Percentiles rank a stretch among this genome's conserved stretches.
Evolutionary conservation across 768 basidiomycete species (phyloP).

Genomic region (Dioszegia hungarica): DNA sequence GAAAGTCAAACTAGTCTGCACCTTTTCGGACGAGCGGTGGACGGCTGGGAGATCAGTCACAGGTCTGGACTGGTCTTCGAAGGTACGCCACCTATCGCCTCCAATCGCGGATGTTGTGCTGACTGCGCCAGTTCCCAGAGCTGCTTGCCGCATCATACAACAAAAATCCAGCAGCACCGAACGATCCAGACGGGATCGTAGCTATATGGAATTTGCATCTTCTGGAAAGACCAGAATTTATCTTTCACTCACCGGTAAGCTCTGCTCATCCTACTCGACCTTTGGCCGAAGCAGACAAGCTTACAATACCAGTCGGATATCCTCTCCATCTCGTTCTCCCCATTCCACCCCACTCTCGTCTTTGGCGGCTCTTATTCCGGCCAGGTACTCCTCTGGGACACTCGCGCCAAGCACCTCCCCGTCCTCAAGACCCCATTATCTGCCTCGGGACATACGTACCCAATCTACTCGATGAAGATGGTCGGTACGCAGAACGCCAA

Average conservation of each 20-base stretch:
- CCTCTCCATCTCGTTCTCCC: constrained; percentile 91
- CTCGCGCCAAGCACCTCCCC: constrained; percentile 89
- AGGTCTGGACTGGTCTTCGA: constrained; percentile 95
- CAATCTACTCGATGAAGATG: constrained; percentile 97
- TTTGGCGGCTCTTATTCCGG: constrained; percentile 99
- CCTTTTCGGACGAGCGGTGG: constrained; percentile 85
- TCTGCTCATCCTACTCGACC: neutral
- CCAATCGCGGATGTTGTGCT: neutral
- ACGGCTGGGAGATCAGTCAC: constrained; percentile 92
- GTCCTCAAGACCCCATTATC: constrained; percentile 95
- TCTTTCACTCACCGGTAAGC: constrained; percentile 94
- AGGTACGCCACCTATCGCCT: constrained; percentile 55
- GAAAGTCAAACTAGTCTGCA: constrained; percentile 86
- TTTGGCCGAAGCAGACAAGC: neutral
- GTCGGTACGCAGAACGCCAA: constrained; percentile 98
- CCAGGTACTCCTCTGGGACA: constrained; percentile 97
- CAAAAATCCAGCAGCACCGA: constrained; percentile 86
- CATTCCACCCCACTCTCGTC: constrained; percentile 93
- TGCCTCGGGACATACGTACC: constrained; percentile 94
- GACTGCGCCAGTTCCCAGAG: constrained; percentile 72
- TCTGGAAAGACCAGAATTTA: constrained; percentile 90
- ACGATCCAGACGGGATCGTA: constrained; percentile 95
- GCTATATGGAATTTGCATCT: constrained; percentile 97
- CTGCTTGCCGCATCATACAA: constrained; percentile 94
- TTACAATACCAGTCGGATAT: constrained; percentile 73